Base-by-base conservation (phyloP, 2,329 filamentous ascomycete genomes). In the Paramyrothecium sp. region DNA sequence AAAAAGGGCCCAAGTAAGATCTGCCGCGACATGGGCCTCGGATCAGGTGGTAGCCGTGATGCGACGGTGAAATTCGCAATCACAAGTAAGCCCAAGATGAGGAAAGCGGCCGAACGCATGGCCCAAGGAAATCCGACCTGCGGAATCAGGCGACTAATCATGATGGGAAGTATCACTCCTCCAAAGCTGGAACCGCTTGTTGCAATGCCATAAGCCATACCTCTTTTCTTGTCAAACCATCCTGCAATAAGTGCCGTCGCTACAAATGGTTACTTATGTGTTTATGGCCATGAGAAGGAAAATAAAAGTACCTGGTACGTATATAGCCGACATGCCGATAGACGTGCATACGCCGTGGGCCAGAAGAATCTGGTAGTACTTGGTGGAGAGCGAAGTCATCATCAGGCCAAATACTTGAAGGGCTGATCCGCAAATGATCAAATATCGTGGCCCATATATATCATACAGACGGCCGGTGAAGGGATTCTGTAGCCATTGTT, bases 381-480 rank as follows among this genome's bases (percentile, higher is more conserved):
- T 44, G 0, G 60, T 69, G 5, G 64, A 61, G 33, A 87, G 67
- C 41, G 75, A 80, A 0, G 81, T 76, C 82, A 86, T 85, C 81
- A 88, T 86, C 17, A 87, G 64, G 7, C 81, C 79, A 54, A 86
- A 79, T 30, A 87, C 77, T 60, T 84, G 80, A 34, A 84, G 65
- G 55, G 84, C 70, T 1, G 77, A 78, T 16, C 83, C 82, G 47
- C 68, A 63, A 3, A 81, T 46, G 3, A 85, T 65, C 1, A 89
- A 70, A 52, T 73, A 78, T 47, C 78, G 76, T 1, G 86, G 83
- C 0, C 87, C 86, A 60, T 84, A 81, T 58, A 78, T 81, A 64
- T 89, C 87, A 63, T 81, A 87, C 1, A 86, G 57, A 48, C 77
- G 79, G 2, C 87, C 87, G 33, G 84, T 78, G 23, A 89, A 63